A percentile compares a stretch with the other conserved stretches of the same genome.
Conservation (phyloP, 1,284 basidiomycete species). For the Rhodotorula sp. region DNA sequence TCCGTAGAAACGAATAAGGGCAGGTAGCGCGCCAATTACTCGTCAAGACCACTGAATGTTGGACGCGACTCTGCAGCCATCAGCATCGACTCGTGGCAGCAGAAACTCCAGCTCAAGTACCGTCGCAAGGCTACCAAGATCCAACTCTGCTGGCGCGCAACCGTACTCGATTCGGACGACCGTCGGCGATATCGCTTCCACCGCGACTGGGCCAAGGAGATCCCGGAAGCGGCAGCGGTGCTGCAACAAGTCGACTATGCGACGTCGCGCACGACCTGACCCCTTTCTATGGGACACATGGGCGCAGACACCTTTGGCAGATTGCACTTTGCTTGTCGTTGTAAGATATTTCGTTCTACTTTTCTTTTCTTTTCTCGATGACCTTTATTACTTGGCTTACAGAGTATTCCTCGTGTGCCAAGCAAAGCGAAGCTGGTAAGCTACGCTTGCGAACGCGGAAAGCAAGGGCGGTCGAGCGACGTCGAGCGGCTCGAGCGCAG, state of each 20-base stretch:
- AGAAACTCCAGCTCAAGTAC: slow-evolving; percentile 11
- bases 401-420: no score
- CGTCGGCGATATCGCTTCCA: slow-evolving; percentile 6
- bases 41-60: not conserved
- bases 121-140: slow-evolving; percentile 6
- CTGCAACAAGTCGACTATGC: slow-evolving; percentile 12
- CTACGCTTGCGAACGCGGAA: no score
- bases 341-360: not conserved
- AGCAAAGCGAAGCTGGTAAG: no score
- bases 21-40: not conserved
- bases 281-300: no score
- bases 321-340: not conserved
- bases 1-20: not conserved
- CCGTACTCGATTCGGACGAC: slow-evolving; percentile 2
- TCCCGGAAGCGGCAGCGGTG: slow-evolving; percentile 6
- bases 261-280: not conserved
- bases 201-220: not conserved
- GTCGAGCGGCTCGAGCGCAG: no score
- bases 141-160: slow-evolving; percentile 16
- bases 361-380: not conserved
- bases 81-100: slow-evolving; percentile 1
- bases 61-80: not conserved
- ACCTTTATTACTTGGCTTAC: no score
- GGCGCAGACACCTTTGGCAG: no score
- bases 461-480: no score